phyloP scores from a whole-genome alignment of 306 rosid genomes.

The Castanea sativa region DNA sequence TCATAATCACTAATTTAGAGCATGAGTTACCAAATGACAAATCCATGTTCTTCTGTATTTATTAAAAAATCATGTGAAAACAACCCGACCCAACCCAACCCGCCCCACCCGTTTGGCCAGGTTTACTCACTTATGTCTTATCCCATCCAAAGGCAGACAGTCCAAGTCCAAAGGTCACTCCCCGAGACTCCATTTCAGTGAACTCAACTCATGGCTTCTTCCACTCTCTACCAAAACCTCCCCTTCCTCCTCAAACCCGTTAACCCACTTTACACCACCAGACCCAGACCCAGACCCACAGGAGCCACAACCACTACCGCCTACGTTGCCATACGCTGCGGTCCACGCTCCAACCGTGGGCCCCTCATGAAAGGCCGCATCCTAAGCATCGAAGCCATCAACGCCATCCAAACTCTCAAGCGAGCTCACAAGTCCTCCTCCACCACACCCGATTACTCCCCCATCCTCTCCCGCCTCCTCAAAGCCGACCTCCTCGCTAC shows the following conservation, averaged over 20 bases:
- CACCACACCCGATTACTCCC: conserved; percentile 13
- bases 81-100: rapidly evolving
- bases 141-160: too few species aligned
- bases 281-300: not conserved
- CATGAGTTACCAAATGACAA: too few species aligned
- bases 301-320: not conserved
- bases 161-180: not conserved
- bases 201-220: conserved; percentile 50
- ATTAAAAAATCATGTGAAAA: too few species aligned
- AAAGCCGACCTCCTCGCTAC: conserved; percentile 75
- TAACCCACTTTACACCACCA: not conserved
- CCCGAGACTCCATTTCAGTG: not conserved
- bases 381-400: conserved; percentile 78
- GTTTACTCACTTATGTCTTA: too few species aligned
- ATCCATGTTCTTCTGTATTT: too few species aligned
- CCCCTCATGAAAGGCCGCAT: conserved; percentile 76
- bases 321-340: conserved; percentile 46
- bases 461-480: conserved; percentile 37
- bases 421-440: conserved; percentile 63
- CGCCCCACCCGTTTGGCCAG: too few species aligned
- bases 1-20: too few species aligned
- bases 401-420: conserved; percentile 40
- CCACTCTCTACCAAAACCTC: conserved; percentile 36
- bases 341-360: conserved; percentile 88
- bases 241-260: conserved; percentile 22